Evolutionary conservation across 495 filamentous ascomycete genomes (phyloP), one percentile per base, ranked within the genome.

Genomic region (Platismatia glauca): DNA sequence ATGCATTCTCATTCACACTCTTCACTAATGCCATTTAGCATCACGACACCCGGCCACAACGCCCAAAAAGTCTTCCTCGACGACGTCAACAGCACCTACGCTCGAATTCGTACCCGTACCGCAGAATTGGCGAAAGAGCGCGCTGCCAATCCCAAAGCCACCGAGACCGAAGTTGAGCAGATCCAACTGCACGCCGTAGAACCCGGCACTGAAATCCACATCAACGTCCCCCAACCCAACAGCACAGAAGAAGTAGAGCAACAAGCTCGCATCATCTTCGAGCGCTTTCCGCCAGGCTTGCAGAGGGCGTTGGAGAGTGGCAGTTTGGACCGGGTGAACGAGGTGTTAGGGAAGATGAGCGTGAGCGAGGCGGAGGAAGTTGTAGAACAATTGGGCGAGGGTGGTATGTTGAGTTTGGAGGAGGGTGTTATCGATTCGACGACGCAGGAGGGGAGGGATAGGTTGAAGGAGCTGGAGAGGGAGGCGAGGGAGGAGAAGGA

Each of bases 141-240:
- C 2, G 83, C 85, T 52, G 81, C 86, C 22, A 84, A 84, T 58
- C 84, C 79, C 39, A 84, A 84, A 18, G 82, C 79, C 15, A 76
- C 71, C 35, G 68, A 66, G 5, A 82, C 76, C 38, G 89, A 87
- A 13, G 89, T 95, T n/a, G 93, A 97, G 77, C 93, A 96, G 71
- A 97, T 98, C 68, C 94, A 98, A 75, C 79, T 98, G 29, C 94
- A 98, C 71, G 92, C 94, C 20, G 91, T 97, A 29, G 91, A 97
- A 68, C 92, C 93, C 16, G 89, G 88, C 62, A 97, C 94, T 3
- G 85, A 86, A 57, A 97, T 98, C 70, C 91, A 89, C 74, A 97
- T 98, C 75, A 82, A 75, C 43, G 85, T 97, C 16, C 84, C 89
- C 15, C 71, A 77, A 18, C 68, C 75, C 27, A 76, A 80, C 53